These are phyloP conservation scores for Arabis alpina DNA, from an alignment of 345 rosid genomes.

Conservation along the genomic window DNA sequence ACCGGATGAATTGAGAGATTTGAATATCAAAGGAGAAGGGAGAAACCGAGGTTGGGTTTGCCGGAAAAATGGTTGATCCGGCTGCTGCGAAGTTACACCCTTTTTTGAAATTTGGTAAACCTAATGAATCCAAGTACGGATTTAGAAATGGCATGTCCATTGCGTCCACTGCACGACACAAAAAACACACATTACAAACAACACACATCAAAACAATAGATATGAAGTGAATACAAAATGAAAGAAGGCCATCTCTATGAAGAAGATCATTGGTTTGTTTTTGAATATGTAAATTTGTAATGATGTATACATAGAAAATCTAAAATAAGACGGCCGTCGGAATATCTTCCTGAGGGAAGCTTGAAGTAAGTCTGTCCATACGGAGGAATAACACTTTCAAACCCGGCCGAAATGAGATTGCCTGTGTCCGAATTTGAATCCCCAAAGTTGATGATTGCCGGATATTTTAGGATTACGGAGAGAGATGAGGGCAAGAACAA, in stretches of 20 bases:
- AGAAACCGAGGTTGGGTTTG: conserved; percentile 70
- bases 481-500: conserved; percentile 45
- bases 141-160: conserved; percentile 91
- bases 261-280: neutral
- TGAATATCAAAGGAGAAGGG: conserved; percentile 84
- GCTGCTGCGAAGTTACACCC: conserved; percentile 97
- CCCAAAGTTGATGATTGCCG: conserved; percentile 84
- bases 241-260: conserved; percentile 2
- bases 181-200: too few relatives aligned
- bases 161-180: conserved; percentile 71
- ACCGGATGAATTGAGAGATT: conserved; percentile 77
- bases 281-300: too few relatives aligned
- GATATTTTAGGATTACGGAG: conserved; percentile 60
- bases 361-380: conserved; percentile 69
- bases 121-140: conserved; percentile 85
- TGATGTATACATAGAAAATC: conserved; percentile 71
- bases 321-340: conserved; percentile 76
- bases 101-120: conserved; percentile 72
- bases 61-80: conserved; percentile 76
- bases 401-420: conserved; percentile 69
- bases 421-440: conserved; percentile 96
- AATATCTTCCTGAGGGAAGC: conserved; percentile 77
- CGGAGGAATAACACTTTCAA: conserved; percentile 65
- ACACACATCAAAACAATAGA: neutral
- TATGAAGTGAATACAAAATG: conserved; percentile 1